Evolutionary conservation across 768 basidiomycete species (phyloP).

Genomic region (Lactarius indigo): DNA sequence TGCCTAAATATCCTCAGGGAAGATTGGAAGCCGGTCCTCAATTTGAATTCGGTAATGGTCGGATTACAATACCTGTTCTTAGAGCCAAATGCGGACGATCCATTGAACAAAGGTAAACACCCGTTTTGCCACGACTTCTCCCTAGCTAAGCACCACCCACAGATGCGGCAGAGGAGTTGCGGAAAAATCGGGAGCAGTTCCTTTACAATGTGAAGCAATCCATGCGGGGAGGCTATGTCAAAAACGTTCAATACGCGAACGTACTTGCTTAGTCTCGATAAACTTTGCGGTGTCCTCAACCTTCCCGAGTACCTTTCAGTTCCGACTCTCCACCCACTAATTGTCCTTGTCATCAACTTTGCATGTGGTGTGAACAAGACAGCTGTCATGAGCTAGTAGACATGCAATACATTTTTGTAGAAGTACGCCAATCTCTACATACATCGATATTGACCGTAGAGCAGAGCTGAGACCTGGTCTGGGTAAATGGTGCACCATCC

Average conservation of each 20-base stretch:
- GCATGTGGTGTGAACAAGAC: not conserved
- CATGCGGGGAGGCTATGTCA: constrained; percentile 78
- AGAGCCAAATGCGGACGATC: constrained; percentile 98
- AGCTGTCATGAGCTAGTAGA: constrained; percentile 4
- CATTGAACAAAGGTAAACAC: constrained; percentile 93
- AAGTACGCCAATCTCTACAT: constrained; percentile 16
- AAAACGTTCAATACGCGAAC: constrained; percentile 74
- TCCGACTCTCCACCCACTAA: not conserved
- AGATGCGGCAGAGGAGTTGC: constrained; percentile 97
- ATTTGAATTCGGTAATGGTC: constrained; percentile 97
- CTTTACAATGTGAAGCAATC: constrained; percentile 79
- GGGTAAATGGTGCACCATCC: not conserved
- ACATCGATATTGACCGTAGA: constrained; percentile 17
- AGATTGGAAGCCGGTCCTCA: constrained; percentile 99
- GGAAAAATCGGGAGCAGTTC: constrained; percentile 83
- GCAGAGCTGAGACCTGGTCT: not conserved
- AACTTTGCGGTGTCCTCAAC: not conserved
- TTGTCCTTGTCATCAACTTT: not conserved
- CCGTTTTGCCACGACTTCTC: not conserved
- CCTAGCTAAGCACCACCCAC: constrained; percentile 24
- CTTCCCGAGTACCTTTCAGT: not conserved
- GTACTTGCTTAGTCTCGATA: constrained; percentile 48
- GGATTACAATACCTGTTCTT: constrained; percentile 97
- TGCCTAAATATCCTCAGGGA: constrained; percentile 98
- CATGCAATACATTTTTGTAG: constrained; percentile 16